Evolutionary conservation across 768 basidiomycete species (phyloP).

Genomic region (Russula vinacea): DNA sequence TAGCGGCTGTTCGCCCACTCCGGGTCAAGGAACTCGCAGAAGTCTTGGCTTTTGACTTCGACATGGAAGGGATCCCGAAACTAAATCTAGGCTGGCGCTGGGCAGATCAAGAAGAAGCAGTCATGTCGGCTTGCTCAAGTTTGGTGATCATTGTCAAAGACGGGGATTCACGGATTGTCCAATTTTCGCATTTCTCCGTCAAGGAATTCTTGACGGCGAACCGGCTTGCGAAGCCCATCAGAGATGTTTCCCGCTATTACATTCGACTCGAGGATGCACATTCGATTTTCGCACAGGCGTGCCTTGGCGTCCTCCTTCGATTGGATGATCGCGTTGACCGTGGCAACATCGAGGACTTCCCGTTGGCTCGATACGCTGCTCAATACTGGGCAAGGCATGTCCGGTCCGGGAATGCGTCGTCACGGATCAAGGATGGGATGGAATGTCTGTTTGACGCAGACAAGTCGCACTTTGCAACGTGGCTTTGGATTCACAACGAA

Average conservation of each 20-base stretch:
- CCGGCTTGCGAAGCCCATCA: background rate
- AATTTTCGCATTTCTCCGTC: constrained; percentile 3
- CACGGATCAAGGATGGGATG: background rate
- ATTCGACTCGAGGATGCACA: background rate
- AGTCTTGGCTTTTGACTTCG: background rate
- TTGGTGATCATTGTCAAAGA: background rate
- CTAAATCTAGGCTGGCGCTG: background rate
- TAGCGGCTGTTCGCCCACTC: background rate
- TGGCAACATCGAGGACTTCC: background rate
- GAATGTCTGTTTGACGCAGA: background rate
- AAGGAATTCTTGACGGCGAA: background rate
- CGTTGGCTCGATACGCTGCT: background rate
- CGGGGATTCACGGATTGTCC: background rate
- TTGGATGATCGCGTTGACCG: background rate
- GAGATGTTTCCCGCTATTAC: background rate
- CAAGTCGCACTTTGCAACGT: background rate
- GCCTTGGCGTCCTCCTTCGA: background rate
- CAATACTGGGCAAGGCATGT: background rate
- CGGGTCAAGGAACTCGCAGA: constrained; percentile 6
- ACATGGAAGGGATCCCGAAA: background rate
- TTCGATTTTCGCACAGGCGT: background rate
- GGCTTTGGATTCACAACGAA: background rate
- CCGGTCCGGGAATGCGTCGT: background rate
- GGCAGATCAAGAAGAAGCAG: background rate
- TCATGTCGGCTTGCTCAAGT: background rate